Evolutionary conservation across 495 filamentous ascomycete species (phyloP), one percentile per base, ranked within the genome.

Genomic region (Neurospora discreta): DNA sequence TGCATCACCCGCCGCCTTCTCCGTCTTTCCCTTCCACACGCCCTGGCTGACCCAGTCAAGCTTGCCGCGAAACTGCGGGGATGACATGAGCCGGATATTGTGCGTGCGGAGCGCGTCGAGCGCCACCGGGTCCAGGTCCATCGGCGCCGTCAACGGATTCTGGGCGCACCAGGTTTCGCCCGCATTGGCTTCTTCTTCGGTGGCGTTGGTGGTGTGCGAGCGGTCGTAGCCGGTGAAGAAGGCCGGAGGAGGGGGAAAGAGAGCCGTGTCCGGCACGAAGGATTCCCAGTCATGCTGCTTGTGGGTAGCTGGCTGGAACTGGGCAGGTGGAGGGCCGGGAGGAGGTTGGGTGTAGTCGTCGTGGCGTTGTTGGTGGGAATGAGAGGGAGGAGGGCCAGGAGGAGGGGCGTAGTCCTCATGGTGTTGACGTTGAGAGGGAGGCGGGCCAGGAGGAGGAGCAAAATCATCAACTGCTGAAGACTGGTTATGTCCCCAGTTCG

Each of bases 241-340:
- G 60, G 85, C 81, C 3, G 95, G 94, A 0, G 95, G 93, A 2
- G 95, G 95, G 0, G 93, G 93, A 68, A 97, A 90, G 42, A 89
- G 85, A 1, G 92, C 82, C 36, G 87, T 95, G 79, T 97, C 93
- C 3, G 92, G 92, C 13, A 96, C 88, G 6, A 88, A 85, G 36
- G 88, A 84, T 75, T 91, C 85, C 93, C 93, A 96, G 83, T 94
- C 91, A 77, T 96, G 92, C 75, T 91, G 41, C 73, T 76, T 74
- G 72, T 44, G 10, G 9, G 42, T n/a, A 9, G 75, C 67, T 38
- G n/a, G 36, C 18, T 72, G 68, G 30, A 79, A 69, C 70, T 84
- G 68, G 36, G 86, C 83, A 38, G 89, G 88, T 7, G 87, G 87
- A 1, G 83, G 82, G 1, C 81, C 84, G 0, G 81, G 78, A 0